phyloP scores from a whole-genome alignment of 2,329 filamentous ascomycete genomes.

The Harringtonia lauricola region DNA sequence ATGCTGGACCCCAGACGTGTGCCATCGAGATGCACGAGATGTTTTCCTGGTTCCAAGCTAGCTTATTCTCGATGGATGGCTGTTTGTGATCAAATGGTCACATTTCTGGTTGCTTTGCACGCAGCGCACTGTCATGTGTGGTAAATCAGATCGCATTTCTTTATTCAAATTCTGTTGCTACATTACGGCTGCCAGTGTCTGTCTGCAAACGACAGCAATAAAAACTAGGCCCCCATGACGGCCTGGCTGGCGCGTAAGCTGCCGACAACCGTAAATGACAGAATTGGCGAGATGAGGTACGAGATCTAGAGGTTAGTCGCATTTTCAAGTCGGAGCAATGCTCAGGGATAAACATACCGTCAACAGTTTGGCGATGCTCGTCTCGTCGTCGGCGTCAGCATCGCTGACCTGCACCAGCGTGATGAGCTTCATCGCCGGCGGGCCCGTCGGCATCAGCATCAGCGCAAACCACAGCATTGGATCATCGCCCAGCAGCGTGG shows the following conservation, averaged over 20 bases:
- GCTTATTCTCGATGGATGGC: too few relatives aligned
- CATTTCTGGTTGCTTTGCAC: too few relatives aligned
- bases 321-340: not conserved
- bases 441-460: slow-evolving; percentile 36
- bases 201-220: not conserved
- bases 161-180: too few relatives aligned
- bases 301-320: slow-evolving; percentile 16
- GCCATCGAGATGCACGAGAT: too few relatives aligned
- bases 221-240: slow-evolving; percentile 7
- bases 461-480: slow-evolving; percentile 54
- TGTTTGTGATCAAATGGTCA: too few relatives aligned
- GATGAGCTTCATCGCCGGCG: slow-evolving; percentile 35
- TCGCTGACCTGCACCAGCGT: slow-evolving; percentile 32
- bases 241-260: slow-evolving; percentile 21
- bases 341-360: slow-evolving; percentile 20
- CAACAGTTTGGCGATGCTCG: slow-evolving; percentile 31
- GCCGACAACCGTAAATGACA: slow-evolving; percentile 25
- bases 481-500: slow-evolving; percentile 38
- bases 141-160: too few relatives aligned
- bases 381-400: slow-evolving; percentile 25
- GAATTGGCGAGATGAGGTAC: slow-evolving; percentile 25
- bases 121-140: too few relatives aligned
- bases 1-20: too few relatives aligned
- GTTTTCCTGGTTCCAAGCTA: too few relatives aligned
- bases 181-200: too few relatives aligned